Conservation (phyloP, 1,284 basidiomycete genomes). For the Apiotrichum porosum region DNA sequence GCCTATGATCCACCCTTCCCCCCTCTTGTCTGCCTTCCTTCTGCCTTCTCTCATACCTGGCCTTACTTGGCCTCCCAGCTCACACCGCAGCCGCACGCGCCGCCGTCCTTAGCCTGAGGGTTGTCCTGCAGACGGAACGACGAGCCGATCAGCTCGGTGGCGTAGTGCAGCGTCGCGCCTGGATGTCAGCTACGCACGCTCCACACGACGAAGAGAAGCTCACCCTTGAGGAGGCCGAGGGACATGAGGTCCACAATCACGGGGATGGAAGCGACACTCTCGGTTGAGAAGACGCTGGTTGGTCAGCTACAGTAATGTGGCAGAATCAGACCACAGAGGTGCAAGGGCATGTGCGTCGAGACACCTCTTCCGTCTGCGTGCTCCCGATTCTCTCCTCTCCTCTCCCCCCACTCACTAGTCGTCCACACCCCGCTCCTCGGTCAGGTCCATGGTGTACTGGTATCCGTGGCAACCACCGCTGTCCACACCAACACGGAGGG, state of each 20-base stretch:
- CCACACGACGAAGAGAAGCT: slow-evolving; percentile 6
- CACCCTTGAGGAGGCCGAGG: slow-evolving; percentile 45
- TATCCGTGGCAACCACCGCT: slow-evolving; percentile 58
- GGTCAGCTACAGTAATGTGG: background rate
- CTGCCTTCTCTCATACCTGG: too few relatives aligned
- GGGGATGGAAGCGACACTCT: slow-evolving; percentile 40
- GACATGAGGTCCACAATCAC: slow-evolving; percentile 46
- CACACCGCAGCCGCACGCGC: slow-evolving; percentile 56
- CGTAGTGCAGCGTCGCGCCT: slow-evolving; percentile 55
- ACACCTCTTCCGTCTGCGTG: background rate
- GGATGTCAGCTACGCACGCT: too few relatives aligned
- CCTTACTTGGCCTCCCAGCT: slow-evolving; percentile 47
- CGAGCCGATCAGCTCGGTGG: slow-evolving; percentile 57
- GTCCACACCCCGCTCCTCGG: slow-evolving; percentile 49
- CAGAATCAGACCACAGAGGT: too few relatives aligned
- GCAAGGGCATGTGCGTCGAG: too few relatives aligned
- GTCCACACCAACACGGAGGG: slow-evolving; percentile 54
- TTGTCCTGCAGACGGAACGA: slow-evolving; percentile 55
- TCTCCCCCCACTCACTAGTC: slow-evolving; percentile 51
- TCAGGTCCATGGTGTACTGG: slow-evolving; percentile 56
- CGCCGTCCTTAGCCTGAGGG: slow-evolving; percentile 53
- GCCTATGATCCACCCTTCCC: too few relatives aligned
- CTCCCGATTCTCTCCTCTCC: background rate
- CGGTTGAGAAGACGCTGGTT: slow-evolving; percentile 36
- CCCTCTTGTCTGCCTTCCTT: too few relatives aligned